Evolutionary conservation across 2,329 filamentous ascomycete genomes (phyloP).

Genomic region (Allantophomopsis cytisporea): DNA sequence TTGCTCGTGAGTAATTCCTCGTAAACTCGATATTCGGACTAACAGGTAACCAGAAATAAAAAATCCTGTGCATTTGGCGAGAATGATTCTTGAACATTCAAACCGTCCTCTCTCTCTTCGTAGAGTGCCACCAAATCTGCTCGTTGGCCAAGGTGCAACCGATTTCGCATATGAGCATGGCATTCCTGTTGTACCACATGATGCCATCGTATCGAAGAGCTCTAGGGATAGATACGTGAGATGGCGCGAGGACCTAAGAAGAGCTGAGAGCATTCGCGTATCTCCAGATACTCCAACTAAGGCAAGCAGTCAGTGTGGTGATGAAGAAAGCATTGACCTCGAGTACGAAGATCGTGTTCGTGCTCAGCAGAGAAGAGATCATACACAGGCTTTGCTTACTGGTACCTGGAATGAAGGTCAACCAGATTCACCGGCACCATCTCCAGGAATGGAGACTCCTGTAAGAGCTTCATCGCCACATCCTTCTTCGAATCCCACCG

Average conservation of each 20-base stretch:
- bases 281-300: slow-evolving; percentile 12
- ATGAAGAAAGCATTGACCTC: slow-evolving; percentile 7
- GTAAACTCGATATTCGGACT: neutral
- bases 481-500: neutral
- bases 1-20: slow-evolving; percentile 52
- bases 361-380: slow-evolving; percentile 25
- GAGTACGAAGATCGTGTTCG: slow-evolving; percentile 15
- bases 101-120: slow-evolving; percentile 67
- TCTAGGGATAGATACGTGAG: slow-evolving; percentile 66
- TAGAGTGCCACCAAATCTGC: slow-evolving; percentile 82
- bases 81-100: slow-evolving; percentile 67
- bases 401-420: slow-evolving; percentile 52
- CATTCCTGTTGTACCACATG: slow-evolving; percentile 59
- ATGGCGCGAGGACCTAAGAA: slow-evolving; percentile 64
- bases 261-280: slow-evolving; percentile 34
- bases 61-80: slow-evolving; percentile 83
- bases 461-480: neutral
- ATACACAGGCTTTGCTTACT: slow-evolving; percentile 37
- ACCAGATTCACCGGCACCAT: slow-evolving; percentile 35
- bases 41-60: slow-evolving; percentile 54
- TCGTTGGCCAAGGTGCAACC: slow-evolving; percentile 74
- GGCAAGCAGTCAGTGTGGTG: slow-evolving; percentile 11
- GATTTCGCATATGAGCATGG: slow-evolving; percentile 75
- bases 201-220: slow-evolving; percentile 65
- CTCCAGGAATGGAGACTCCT: slow-evolving; percentile 6